Percentiles rank a stretch among this genome's conserved stretches.
Conservation (phyloP, 2,329 filamentous ascomycete genomes). For the Neoscytalidium dimidiatum region DNA sequence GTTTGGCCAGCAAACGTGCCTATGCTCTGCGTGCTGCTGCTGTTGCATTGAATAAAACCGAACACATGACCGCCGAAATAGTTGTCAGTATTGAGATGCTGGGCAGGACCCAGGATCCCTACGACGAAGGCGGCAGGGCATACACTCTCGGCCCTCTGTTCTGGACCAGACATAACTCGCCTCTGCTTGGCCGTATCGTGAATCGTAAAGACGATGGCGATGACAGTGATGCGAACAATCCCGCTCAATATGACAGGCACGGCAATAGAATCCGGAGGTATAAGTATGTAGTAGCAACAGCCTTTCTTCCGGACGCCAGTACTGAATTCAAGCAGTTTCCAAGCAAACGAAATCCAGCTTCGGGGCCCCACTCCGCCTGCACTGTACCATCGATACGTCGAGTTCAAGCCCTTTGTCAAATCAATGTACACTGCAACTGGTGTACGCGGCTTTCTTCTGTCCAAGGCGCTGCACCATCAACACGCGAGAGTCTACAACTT, state of each 20-base stretch:
- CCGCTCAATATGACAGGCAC: neutral
- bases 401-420: constrained; percentile 87
- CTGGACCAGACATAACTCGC: constrained; percentile 84
- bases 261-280: constrained; percentile 67
- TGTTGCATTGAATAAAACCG: constrained; percentile 60
- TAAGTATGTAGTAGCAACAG: constrained; percentile 59
- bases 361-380: constrained; percentile 76
- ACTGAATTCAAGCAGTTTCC: constrained; percentile 64
- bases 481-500: constrained; percentile 89
- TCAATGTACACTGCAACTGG: constrained; percentile 83
- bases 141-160: constrained; percentile 78
- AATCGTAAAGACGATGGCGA: constrained; percentile 61
- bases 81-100: constrained; percentile 76
- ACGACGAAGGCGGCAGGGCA: constrained; percentile 63
- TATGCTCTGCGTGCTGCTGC: constrained; percentile 73
- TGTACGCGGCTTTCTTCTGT: constrained; percentile 75
- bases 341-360: constrained; percentile 89
- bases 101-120: constrained; percentile 63
- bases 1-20: constrained; percentile 82
- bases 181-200: constrained; percentile 79
- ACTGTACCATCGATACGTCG: constrained; percentile 89
- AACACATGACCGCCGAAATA: constrained; percentile 70
- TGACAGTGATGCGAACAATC: constrained; percentile 29
- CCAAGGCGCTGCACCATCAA: constrained; percentile 86
- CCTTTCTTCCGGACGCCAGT: neutral